phyloP scores from a whole-genome alignment of 768 basidiomycete species.

The Lentinus tigrinus region DNA sequence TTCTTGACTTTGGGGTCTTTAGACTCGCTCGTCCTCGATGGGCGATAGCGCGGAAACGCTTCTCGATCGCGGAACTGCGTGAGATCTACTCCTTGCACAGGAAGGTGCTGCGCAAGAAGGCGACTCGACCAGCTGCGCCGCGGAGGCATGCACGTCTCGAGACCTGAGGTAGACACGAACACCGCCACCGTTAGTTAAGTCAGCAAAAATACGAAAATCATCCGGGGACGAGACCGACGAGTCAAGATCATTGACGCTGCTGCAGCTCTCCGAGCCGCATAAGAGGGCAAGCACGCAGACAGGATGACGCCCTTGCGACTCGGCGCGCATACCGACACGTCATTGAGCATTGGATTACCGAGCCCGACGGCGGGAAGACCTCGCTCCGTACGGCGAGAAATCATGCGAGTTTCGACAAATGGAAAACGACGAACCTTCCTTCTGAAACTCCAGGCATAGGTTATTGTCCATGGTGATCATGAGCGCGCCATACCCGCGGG shows the following conservation, averaged over 20 bases:
- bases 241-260: no score
- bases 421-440: conserved; percentile 36
- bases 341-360: no score
- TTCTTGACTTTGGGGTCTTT: neutral
- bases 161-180: neutral
- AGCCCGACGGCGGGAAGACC: no score
- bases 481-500: conserved; percentile 49
- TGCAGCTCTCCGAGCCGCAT: no score
- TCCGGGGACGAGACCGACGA: neutral
- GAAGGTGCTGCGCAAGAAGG: conserved; percentile 39
- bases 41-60: conserved; percentile 21
- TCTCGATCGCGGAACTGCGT: conserved; percentile 13
- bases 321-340: no score
- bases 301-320: no score
- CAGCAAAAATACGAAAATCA: neutral
- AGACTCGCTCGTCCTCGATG: conserved; percentile 9
- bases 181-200: neutral
- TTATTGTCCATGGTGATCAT: conserved; percentile 68
- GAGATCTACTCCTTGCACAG: conserved; percentile 2
- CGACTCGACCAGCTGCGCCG: conserved; percentile 40
- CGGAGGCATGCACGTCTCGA: conserved; percentile 12
- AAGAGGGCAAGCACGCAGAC: no score
- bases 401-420: neutral
- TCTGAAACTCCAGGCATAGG: conserved; percentile 53
- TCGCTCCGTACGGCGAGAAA: no score